Evolutionary conservation across 2,329 filamentous ascomycete species (phyloP), one percentile per base, ranked within the genome.

Genomic region (Orbilia blumenaviensis): DNA sequence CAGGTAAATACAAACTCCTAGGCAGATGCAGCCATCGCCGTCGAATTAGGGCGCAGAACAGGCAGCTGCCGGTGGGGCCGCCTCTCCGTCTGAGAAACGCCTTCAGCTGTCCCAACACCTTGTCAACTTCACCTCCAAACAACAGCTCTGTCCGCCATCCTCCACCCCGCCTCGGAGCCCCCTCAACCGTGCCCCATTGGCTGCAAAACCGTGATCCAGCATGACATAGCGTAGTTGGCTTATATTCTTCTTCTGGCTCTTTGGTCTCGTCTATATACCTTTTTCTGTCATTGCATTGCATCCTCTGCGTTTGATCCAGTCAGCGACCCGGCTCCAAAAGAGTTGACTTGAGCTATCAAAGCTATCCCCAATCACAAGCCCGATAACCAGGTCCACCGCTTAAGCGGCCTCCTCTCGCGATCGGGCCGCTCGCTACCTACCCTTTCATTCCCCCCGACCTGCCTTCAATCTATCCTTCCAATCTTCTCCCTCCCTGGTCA

Each of bases 51-150:
- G 61, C 44, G 23, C 25, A 41, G 44, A 36, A 23, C 14, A 25
- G 21, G 4, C 36, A 18, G 25, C 29, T n/a, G n/a, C n/a, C 42
- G 23, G 44, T 54, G 36, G 50, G 50, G 67, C 67, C 41, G 16
- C 27, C 29, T 9, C 36, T 36, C 27, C 21, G 38, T 63, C 32
- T 34, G n/a, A 36, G 36, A 25, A 38, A 21, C 32, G 29, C 42
- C 52, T 63, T 56, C 66, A 62, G 67, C 52, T 62, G 61, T 29
- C 34, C 62, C 69, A 74, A 74, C 69, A 74, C 69, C 52, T 62
- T 66, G 69, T 66, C 54, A 74, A 61, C 48, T 73, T 62, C 56
- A 36, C 66, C 23, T 48, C 46, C 44, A 61, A 46, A 46, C 18
- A 27, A 44, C 27, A 36, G 60, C 52, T 73, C 60, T 41, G 50